phyloP scores from a whole-genome alignment of 768 basidiomycete genomes.

The Podaxis sp. region DNA sequence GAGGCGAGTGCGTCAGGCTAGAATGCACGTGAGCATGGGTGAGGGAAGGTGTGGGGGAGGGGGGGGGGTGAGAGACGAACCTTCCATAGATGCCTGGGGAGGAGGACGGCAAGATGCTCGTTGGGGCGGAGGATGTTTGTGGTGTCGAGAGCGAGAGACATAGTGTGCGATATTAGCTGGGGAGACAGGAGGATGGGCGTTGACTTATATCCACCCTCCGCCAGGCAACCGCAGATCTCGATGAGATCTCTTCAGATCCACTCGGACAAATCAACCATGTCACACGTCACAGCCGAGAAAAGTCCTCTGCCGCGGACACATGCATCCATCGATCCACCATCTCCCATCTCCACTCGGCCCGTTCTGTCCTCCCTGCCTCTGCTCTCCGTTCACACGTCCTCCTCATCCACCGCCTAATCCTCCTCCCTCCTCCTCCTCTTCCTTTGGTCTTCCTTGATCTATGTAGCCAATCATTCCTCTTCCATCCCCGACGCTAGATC shows the following conservation, averaged over 20 bases:
- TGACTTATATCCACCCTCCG: constrained; percentile 9
- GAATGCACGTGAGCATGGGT: constrained; percentile 21
- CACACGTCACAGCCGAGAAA: constrained; percentile 16
- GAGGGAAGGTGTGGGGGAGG: neutral
- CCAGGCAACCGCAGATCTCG: constrained; percentile 11
- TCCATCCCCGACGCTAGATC: no score
- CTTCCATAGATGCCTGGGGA: constrained; percentile 76
- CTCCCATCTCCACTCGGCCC: constrained; percentile 14
- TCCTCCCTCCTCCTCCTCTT: neutral
- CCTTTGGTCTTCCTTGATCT: neutral
- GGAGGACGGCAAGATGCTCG: constrained; percentile 77
- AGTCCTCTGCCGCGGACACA: constrained; percentile 16
- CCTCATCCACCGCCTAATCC: neutral
- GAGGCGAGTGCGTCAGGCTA: constrained; percentile 63
- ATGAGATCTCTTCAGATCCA: constrained; percentile 12
- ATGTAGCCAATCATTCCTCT: neutral
- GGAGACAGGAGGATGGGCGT: constrained; percentile 9
- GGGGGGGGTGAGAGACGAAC: constrained; percentile 30
- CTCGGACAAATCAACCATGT: constrained; percentile 11
- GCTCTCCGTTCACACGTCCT: neutral
- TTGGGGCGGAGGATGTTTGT: constrained; percentile 41
- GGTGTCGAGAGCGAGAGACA: constrained; percentile 27
- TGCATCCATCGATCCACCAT: neutral
- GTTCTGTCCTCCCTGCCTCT: neutral
- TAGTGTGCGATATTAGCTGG: neutral